Evolutionary conservation across 352 stramenopile genomes (phyloP), one percentile per base, ranked within the genome.

Genomic region (Paralagenidium karlingii): DNA sequence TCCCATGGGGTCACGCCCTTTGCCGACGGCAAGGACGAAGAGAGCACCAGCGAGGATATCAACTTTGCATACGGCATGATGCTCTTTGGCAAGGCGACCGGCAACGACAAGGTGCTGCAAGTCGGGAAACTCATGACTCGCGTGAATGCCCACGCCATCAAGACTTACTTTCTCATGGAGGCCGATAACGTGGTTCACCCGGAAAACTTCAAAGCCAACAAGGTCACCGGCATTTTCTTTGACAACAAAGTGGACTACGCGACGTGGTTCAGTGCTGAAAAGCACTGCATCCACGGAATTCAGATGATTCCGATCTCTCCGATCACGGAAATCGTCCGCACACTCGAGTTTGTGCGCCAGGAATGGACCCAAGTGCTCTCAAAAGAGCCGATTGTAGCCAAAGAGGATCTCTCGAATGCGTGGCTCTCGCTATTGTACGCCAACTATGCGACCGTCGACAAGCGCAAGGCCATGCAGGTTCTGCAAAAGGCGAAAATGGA

Each of bases 231-330:
- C 20, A 80, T 87, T 13, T 76, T 84, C 40, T 74, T 75, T 33
- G 71, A 86, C 47, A 86, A 82, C 57, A 78, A 80, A 47, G 60
- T 56, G 1, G 66, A 63, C 54, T 87, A 87, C 51, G 64, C 68
- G 25, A 81, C 68, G 27, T 86, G 66, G 66, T 86, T 82, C 48
- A 60, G 74, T 20, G 38, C 70, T 6, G 58, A 81, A 29, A 67
- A 65, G 31, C 70, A 82, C 27, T 69, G 58, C 13, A 87, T 87
- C 46, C 73, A 87, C 38, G 73, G 73, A 22, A 83, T 87, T 26
- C 73, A 87, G 44, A 87, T 87, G 73, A 47, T 73, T n/a, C 60
- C 60, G 0, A 63, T 83, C 25, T 76, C 66, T 33, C 60, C 66
- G 8, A 65, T 79, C 41, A 60, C 68, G 9, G 63, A 76, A 37